Percentiles rank a stretch among this genome's conserved stretches.
phyloP scores from a whole-genome alignment of 176 grass and related monocot genomes.

The Lolium rigidum region DNA sequence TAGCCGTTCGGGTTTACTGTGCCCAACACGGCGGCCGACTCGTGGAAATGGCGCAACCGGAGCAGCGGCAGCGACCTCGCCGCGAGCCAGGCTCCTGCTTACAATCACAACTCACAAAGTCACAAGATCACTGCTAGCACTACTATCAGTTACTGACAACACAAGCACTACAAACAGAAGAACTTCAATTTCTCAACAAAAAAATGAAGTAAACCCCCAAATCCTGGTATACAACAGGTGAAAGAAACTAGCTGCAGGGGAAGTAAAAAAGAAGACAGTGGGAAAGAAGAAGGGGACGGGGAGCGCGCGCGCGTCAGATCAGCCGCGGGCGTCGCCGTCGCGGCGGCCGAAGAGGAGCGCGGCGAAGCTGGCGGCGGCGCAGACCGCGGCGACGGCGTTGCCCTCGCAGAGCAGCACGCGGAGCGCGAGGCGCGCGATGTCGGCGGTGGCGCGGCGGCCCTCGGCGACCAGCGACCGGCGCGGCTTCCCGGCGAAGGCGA shows the following conservation, averaged over 20 bases:
- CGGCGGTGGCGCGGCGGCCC: constrained; percentile 57
- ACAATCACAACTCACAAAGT: constrained; percentile 28
- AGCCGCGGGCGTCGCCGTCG: constrained; percentile 36
- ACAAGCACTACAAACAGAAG: neutral
- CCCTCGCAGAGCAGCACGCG: constrained; percentile 31
- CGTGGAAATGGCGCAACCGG: constrained; percentile 88
- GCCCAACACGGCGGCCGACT: constrained; percentile 66
- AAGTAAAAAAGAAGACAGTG: neutral
- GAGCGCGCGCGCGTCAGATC: neutral
- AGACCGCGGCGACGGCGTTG: constrained; percentile 18
- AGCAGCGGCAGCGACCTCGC: constrained; percentile 32
- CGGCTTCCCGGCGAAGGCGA: constrained; percentile 36
- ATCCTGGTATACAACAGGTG: neutral
- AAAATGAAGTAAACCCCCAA: constrained; percentile 33
- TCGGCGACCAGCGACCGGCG: constrained; percentile 65
- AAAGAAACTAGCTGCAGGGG: neutral
- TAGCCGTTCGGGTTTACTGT: constrained; percentile 91
- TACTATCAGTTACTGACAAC: neutral
- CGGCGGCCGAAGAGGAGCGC: constrained; percentile 28
- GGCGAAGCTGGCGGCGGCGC: constrained; percentile 21
- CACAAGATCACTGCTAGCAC: neutral
- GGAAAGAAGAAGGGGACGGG: neutral
- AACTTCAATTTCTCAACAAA: neutral
- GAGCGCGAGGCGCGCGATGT: constrained; percentile 66
- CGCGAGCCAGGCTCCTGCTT: constrained; percentile 24